phyloP scores from a whole-genome alignment of 306 rosid species.

The Sindora glabra region DNA sequence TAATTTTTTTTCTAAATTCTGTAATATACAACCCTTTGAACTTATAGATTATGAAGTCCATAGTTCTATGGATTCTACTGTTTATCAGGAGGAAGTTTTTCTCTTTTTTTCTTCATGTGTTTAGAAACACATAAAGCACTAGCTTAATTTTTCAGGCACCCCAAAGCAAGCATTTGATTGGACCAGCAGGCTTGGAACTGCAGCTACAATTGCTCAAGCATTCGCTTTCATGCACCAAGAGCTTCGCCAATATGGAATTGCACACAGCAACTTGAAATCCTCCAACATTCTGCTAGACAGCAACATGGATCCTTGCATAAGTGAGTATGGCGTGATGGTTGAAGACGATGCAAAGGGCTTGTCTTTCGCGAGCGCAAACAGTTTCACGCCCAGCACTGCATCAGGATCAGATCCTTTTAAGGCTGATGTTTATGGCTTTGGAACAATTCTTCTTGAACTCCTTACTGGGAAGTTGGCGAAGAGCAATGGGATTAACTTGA shows the following conservation, averaged over 20 bases:
- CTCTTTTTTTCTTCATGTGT: no score
- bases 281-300: slow-evolving; percentile 63
- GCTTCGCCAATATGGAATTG: slow-evolving; percentile 43
- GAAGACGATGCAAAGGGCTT: slow-evolving; percentile 17
- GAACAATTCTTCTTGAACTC: slow-evolving; percentile 72
- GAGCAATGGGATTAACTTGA: slow-evolving; percentile 51
- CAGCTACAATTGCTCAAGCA: slow-evolving; percentile 49
- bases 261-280: slow-evolving; percentile 72
- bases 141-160: slow-evolving; percentile 51
- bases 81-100: no score
- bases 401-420: slow-evolving; percentile 17
- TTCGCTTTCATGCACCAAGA: slow-evolving; percentile 69
- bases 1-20: no score
- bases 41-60: no score
- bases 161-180: slow-evolving; percentile 47
- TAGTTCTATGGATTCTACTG: no score
- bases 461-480: slow-evolving; percentile 69
- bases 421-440: slow-evolving; percentile 63
- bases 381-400: background rate
- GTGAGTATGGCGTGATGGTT: slow-evolving; percentile 61
- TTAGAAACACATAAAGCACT: no score
- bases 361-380: slow-evolving; percentile 2
- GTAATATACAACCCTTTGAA: no score
- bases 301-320: slow-evolving; percentile 66
- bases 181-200: slow-evolving; percentile 56